Conservation (phyloP, 305 asterid genomes). For the Solanum hybrid region DNA sequence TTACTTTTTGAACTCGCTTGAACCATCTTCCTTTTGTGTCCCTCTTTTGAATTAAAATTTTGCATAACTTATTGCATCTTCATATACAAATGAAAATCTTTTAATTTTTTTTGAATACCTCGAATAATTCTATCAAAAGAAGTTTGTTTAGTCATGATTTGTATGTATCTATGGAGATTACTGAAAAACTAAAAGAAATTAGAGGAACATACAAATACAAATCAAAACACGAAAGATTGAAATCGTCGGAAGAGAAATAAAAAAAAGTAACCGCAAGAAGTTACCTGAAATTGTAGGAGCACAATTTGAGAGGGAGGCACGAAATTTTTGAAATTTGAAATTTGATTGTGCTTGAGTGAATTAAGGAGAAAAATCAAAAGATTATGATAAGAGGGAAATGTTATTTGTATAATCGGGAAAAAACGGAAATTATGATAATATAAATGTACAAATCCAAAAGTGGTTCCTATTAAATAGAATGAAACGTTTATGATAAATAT, state of each 20-base stretch:
- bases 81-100: background rate
- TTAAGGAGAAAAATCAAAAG: background rate
- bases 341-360: background rate
- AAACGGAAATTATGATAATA: background rate
- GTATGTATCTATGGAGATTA: no score
- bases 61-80: background rate
- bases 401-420: background rate
- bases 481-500: background rate
- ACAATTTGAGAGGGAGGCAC: background rate
- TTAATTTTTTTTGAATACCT: background rate
- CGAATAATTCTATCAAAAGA: background rate
- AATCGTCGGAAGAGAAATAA: background rate
- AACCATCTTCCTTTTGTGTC: no score
- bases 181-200: no score
- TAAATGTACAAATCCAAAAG: background rate
- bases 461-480: background rate
- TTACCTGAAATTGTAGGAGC: background rate
- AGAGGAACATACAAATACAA: background rate
- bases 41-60: no score
- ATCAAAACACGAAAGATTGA: background rate
- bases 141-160: background rate
- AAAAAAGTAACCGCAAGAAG: background rate
- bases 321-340: no score
- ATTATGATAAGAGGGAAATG: background rate
- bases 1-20: no score